phyloP scores from a whole-genome alignment of 805 yeast species.

The Wickerhamiella nectarea region DNA sequence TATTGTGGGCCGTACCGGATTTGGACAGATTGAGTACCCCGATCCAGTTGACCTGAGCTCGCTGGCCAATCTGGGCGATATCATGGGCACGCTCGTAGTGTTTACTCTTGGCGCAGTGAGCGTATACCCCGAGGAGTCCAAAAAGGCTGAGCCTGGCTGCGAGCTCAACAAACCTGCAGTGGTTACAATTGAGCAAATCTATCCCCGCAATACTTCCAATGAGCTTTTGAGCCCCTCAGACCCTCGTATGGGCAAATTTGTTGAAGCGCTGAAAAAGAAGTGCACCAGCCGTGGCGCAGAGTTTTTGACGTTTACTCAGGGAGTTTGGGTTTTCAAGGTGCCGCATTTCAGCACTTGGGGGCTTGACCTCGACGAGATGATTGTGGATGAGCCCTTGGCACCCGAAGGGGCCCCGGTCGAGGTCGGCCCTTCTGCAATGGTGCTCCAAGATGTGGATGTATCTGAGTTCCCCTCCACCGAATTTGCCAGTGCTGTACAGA shows the following conservation, averaged over 20 bases:
- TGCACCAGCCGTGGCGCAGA: conserved; percentile 54
- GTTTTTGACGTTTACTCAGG: conserved; percentile 60
- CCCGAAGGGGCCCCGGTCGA: background rate
- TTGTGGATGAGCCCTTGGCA: conserved; percentile 17
- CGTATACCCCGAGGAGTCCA: conserved; percentile 53
- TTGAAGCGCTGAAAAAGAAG: conserved; percentile 32
- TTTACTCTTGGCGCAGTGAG: conserved; percentile 48
- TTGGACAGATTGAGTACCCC: conserved; percentile 56
- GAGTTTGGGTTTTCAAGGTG: conserved; percentile 68
- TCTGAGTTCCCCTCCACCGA: background rate
- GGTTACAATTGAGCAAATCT: conserved; percentile 62
- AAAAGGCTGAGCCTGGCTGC: conserved; percentile 49
- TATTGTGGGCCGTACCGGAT: conserved; percentile 57
- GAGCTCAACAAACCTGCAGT: conserved; percentile 65
- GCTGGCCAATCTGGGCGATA: conserved; percentile 41
- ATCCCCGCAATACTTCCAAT: conserved; percentile 47
- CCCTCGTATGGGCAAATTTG: conserved; percentile 40
- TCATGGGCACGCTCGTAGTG: conserved; percentile 49
- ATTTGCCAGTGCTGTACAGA: background rate
- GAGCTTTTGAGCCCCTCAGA: conserved; percentile 56
- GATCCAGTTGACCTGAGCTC: conserved; percentile 67
- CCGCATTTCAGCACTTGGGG: conserved; percentile 96
- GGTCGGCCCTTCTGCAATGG: too few species aligned
- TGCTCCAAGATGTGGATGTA: too few species aligned
- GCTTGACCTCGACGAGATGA: conserved; percentile 27